Base-by-base conservation (phyloP, 2,329 filamentous ascomycete species). In the Cyphellophora attinorum region DNA sequence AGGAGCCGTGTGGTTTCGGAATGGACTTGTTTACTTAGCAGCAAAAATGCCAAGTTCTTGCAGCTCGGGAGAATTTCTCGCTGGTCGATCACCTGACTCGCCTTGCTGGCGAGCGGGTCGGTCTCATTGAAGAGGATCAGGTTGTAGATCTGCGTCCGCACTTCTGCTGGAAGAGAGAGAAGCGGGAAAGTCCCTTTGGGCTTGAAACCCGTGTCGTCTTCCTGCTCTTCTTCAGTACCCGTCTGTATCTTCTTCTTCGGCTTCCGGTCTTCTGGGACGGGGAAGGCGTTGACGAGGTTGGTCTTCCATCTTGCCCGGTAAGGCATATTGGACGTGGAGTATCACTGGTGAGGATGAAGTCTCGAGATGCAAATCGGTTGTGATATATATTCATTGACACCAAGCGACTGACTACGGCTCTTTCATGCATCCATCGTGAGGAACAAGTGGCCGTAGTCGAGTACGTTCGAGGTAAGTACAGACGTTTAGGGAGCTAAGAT, bases 1-100 rank as follows among this genome's bases (percentile, higher is more conserved):
- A 72, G 71, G 41, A 64, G 55, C 36, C 63, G 58, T 29, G 58
- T 61, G 5, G 68, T 65, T 53, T 74, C 70, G 17, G 65, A 54
- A 49, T 72, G 67, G 43, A 68, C 57, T 27, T 56, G 61, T 12
- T 52, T 56, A 29, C 54, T 64, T 11, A 52, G 51, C 4, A 61
- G 51, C 12, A 55, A 50, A 14, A 48, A 37, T 4, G 56, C 54
- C 2, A 57, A 54, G 17, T 25, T 25, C n/a, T 25, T 25, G 21
- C 21, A 25, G 21, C 8, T 25, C 58, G 38, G 2, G 46, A 31
- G 44, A 19, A 54, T 55, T 39, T 18, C 8, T 10, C 27, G 53
- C 54, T 29, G 45, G 42, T 25, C 49, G 48, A 28, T 40, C 21
- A 11, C 15, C 8, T 25, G 8, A 25, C 8, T 8, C 8, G 8